Percentiles rank a stretch among this genome's conserved stretches.
Evolutionary conservation across 495 filamentous ascomycete genomes (phyloP).

Genomic region (Tuber indicum): DNA sequence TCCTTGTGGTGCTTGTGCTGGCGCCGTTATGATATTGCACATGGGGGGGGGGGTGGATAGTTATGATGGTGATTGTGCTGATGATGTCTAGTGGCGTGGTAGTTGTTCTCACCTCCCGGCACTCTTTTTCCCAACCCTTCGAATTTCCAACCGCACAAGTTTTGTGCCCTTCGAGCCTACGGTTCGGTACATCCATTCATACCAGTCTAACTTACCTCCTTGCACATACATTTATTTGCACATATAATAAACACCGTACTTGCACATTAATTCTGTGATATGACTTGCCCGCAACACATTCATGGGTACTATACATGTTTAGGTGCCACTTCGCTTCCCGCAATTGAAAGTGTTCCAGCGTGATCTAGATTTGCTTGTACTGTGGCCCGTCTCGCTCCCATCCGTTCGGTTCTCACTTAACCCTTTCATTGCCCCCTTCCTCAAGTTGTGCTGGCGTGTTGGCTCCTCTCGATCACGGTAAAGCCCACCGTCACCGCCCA

Average conservation of each 20-base stretch:
- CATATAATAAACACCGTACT: not conserved
- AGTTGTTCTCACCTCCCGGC: not conserved
- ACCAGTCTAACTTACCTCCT: not conserved
- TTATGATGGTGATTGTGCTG: not conserved
- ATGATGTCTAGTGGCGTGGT: not conserved
- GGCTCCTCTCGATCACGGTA: constrained; percentile 38
- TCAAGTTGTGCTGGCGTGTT: constrained; percentile 38
- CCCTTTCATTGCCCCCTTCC: constrained; percentile 26
- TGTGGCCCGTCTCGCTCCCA: constrained; percentile 34
- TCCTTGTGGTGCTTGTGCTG: not conserved
- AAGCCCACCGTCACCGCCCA: constrained; percentile 22
- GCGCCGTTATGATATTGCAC: not conserved
- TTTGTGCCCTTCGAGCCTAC: not conserved
- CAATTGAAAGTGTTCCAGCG: constrained; percentile 35
- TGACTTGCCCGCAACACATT: not conserved
- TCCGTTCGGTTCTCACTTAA: constrained; percentile 30
- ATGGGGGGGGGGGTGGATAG: not conserved
- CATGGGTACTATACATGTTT: not conserved
- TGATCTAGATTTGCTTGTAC: constrained; percentile 40
- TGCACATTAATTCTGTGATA: not conserved
- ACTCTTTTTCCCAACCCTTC: not conserved
- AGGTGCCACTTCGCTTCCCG: constrained; percentile 27
- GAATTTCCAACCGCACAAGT: not conserved
- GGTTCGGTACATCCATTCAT: not conserved
- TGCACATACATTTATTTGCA: not conserved